Evolutionary conservation across 106 monocot species (phyloP).

Genomic region (Xerophyta viscosa): DNA sequence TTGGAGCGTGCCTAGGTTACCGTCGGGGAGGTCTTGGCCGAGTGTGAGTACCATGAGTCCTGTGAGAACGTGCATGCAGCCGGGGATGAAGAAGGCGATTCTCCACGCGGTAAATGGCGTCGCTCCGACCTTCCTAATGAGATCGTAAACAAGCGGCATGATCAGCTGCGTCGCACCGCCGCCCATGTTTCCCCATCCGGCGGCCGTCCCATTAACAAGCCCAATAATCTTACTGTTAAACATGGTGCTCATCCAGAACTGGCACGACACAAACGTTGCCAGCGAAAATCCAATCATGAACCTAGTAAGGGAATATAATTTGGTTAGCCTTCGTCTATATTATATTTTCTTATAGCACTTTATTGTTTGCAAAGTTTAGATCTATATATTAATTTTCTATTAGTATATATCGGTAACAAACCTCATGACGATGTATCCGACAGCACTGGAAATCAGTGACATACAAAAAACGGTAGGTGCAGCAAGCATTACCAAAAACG

Average conservation of each 20-base stretch:
- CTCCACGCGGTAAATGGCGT: slow-evolving; percentile 58
- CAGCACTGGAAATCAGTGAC: slow-evolving; percentile 32
- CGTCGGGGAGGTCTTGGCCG: slow-evolving; percentile 63
- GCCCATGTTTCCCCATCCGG: slow-evolving; percentile 90
- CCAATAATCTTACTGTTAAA: slow-evolving; percentile 63
- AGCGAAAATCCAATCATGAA: slow-evolving; percentile 82
- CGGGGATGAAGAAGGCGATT: slow-evolving; percentile 59
- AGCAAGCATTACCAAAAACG: slow-evolving; percentile 55
- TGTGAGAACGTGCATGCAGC: slow-evolving; percentile 28
- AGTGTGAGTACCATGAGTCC: slow-evolving; percentile 36
- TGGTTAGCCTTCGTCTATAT: too few species aligned
- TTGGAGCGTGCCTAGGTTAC: slow-evolving; percentile 36
- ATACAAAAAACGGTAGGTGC: slow-evolving; percentile 66
- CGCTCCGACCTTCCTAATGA: slow-evolving; percentile 29
- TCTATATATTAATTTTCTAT: too few species aligned
- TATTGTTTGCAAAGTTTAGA: too few species aligned
- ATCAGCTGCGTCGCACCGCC: too few species aligned
- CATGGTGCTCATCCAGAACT: slow-evolving; percentile 98
- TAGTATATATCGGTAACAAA: too few species aligned
- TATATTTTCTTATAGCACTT: too few species aligned
- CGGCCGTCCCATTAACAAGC: slow-evolving; percentile 52
- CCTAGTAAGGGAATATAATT: too few species aligned
- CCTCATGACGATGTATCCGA: slow-evolving; percentile 36
- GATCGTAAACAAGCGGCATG: too few species aligned
- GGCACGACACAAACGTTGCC: slow-evolving; percentile 81